Percentiles rank a stretch among this genome's conserved stretches.
phyloP scores from a whole-genome alignment of 1,284 basidiomycete species.

The Cutaneotrichosporon arboriforme region DNA sequence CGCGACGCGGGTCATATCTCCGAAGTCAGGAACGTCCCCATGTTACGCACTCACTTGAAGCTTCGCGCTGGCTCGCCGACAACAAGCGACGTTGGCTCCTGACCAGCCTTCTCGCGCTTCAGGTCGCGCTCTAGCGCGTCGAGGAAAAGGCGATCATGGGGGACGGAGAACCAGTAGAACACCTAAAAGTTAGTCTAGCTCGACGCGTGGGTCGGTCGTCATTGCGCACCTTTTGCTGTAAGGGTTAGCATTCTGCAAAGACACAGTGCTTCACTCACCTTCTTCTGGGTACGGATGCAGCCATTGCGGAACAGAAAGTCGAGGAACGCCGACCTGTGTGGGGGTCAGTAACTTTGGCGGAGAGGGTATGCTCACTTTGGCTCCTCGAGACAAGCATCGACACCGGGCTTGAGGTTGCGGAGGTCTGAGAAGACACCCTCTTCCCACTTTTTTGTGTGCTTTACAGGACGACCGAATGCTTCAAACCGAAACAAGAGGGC shows the following conservation, averaged over 20 bases:
- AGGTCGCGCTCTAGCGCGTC: slow-evolving; percentile 88
- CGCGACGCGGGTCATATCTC: slow-evolving; percentile 76
- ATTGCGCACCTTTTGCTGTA: slow-evolving; percentile 30
- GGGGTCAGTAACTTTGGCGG: background rate
- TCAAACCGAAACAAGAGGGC: slow-evolving; percentile 83
- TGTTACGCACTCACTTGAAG: slow-evolving; percentile 37
- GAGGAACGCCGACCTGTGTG: slow-evolving; percentile 55
- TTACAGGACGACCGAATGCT: slow-evolving; percentile 60
- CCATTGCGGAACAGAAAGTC: slow-evolving; percentile 90
- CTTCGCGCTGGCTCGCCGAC: slow-evolving; percentile 68
- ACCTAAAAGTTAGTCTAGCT: slow-evolving; percentile 21
- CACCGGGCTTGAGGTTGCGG: slow-evolving; percentile 81
- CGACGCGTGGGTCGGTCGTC: background rate
- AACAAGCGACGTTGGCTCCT: slow-evolving; percentile 71
- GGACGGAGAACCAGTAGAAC: slow-evolving; percentile 87
- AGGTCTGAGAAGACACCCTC: slow-evolving; percentile 89
- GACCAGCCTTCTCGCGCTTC: slow-evolving; percentile 82
- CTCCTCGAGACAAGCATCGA: slow-evolving; percentile 82
- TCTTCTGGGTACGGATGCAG: slow-evolving; percentile 91
- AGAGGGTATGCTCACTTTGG: slow-evolving; percentile 60
- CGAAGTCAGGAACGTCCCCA: background rate
- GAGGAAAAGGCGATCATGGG: slow-evolving; percentile 89
- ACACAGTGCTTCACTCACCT: no score
- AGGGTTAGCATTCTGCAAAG: slow-evolving; percentile 3
- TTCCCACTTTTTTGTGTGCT: slow-evolving; percentile 52